Evolutionary conservation across 345 rosid genomes (phyloP).

Genomic region (Microthlaspi erraticum): DNA sequence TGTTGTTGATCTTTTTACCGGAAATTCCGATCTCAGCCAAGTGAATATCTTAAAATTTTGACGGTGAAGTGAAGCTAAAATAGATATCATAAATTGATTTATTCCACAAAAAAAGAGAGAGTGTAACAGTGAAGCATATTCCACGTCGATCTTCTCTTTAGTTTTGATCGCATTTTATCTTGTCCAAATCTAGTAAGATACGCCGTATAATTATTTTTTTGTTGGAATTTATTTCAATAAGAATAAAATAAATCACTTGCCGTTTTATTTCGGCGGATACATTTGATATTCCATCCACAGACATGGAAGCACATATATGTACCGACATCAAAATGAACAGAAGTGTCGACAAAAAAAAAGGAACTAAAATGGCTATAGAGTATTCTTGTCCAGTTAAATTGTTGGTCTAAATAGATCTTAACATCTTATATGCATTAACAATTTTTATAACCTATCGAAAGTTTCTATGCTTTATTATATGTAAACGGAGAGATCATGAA

Average conservation of each 20-base stretch:
- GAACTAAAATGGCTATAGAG: not conserved
- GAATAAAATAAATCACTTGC: constrained; percentile 15
- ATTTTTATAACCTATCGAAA: not conserved
- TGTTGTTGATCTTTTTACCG: constrained; percentile 9
- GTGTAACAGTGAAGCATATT: constrained; percentile 40
- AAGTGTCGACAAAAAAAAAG: constrained; percentile 1
- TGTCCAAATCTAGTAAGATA: constrained; percentile 43
- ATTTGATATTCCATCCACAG: constrained; percentile 23
- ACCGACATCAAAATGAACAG: constrained; percentile 40
- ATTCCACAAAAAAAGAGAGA: constrained; percentile 27
- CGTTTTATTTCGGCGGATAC: constrained; percentile 20
- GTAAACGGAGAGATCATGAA: not conserved
- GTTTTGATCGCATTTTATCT: constrained; percentile 34
- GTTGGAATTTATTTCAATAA: constrained; percentile 2
- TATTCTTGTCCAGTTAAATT: constrained; percentile 34
- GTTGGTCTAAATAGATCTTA: constrained; percentile 13
- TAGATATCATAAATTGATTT: constrained; percentile 25
- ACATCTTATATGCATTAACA: not conserved
- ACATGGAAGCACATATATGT: constrained; percentile 18
- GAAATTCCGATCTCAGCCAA: constrained; percentile 25
- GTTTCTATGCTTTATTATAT: not conserved
- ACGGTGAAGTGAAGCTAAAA: constrained; percentile 26
- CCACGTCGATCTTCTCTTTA: constrained; percentile 37
- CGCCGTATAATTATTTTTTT: constrained; percentile 3
- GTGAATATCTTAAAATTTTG: constrained; percentile 11